Evolutionary conservation across 2,329 filamentous ascomycete genomes (phyloP), one percentile per base, ranked within the genome.

Genomic region (Scedosporium dehoogii): DNA sequence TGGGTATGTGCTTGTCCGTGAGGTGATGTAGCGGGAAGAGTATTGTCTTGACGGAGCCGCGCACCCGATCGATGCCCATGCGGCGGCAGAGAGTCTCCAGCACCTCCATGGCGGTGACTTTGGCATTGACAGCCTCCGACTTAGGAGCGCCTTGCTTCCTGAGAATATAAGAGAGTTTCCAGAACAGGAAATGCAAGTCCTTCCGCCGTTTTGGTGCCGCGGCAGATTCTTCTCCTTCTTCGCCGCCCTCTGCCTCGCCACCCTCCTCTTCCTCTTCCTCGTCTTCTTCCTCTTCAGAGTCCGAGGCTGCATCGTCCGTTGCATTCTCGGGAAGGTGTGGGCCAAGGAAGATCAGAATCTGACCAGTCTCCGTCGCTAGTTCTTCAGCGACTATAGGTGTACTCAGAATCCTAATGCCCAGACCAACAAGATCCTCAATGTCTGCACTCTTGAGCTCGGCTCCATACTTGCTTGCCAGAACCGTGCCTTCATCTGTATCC

Each of bases 301-400:
- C 48, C 18, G 65, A 63, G 1, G 69, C 66, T 25, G 71, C 69
- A 10, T 70, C 68, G 18, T 63, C 64, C 51, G 18, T 23, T 12
- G 64, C 63, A 29, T 63, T 65, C 56, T 67, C 61, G 1, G 77
- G 74, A 14, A 85, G 73, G 63, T 80, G 80, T 23, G 77, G 85
- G 51, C 87, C 90, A 0, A 99, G 79, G 78, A 96, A 96, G 44
- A 93, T 81, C 42, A 96, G 78, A 66, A 96, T 91, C 66, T 91
- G 89, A 3, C 90, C 85, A 12, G 86, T 86, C 71, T 96, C 91
- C 51, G 85, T 81, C 1, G 90, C 90, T n/a, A 97, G 78, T 69
- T 94, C 88, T 16, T 87, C 86, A 6, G 93, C 75, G 25, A 85
- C 83, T 61, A 60, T 82, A 0, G 82, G 79, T 0, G 83, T 84